Conservation (phyloP, 2,329 filamentous ascomycete genomes). For the Nothomitra cinnamomea region DNA sequence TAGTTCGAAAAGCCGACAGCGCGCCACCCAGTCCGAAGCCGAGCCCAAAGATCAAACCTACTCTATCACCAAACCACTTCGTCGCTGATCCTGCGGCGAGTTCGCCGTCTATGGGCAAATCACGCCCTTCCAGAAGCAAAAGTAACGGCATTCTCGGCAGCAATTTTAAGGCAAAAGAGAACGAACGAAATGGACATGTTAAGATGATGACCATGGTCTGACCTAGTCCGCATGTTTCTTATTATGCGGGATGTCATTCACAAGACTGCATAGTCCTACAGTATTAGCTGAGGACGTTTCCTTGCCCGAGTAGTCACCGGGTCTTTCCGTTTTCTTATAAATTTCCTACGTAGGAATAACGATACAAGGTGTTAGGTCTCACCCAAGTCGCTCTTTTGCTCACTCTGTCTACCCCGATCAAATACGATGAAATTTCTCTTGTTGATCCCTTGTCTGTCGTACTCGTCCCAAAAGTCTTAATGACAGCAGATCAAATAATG, state of each 20-base stretch:
- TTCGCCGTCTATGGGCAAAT: conserved; percentile 3
- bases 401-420: neutral
- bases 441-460: neutral
- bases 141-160: neutral
- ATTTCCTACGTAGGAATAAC: too few relatives aligned
- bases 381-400: neutral
- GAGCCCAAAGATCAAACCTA: conserved; percentile 30
- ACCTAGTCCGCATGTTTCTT: neutral
- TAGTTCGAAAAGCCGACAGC: conserved; percentile 40
- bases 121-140: neutral
- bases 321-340: too few relatives aligned
- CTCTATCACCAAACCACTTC: neutral
- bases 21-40: conserved; percentile 37
- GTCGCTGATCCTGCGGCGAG: neutral
- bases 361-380: neutral
- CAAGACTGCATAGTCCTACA: neutral
- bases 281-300: neutral
- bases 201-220: neutral
- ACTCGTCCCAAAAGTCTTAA: neutral
- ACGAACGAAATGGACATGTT: neutral
- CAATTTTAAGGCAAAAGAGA: neutral
- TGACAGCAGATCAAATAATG: conserved; percentile 3
- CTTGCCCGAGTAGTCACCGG: too few relatives aligned
- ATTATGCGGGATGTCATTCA: neutral
- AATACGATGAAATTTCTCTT: neutral